Base-by-base conservation (phyloP, 768 basidiomycete species). In the Cytidiella melzeri region DNA sequence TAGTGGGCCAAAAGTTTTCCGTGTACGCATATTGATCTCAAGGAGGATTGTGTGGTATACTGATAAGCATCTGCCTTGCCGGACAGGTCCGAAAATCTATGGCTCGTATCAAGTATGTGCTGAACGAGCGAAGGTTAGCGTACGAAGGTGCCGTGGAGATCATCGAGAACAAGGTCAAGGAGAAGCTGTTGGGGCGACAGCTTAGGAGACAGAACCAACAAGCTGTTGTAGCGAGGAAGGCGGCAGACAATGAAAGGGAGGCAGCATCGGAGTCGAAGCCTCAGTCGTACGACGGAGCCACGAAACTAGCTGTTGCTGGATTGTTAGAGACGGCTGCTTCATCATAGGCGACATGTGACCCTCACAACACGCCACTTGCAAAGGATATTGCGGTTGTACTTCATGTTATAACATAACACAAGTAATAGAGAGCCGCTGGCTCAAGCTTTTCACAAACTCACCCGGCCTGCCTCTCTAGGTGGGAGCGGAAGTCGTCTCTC, bases 101-200 rank as follows among this genome's bases (percentile, higher is more conserved):
- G 92, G 92, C 90, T n/a, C 83, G 91, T 18, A 92, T 98, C 66
- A 98, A 98, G 66, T 82, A 79, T 51, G 83, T 97, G 19, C 72
- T 97, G 43, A 92, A 92, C 61, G 94, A 98, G 63, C 84, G 96
- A 28, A 77, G 93, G 40, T 64, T 91, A 20, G 91, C 90, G 7
- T 87, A 92, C 53, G 80, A 88, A 53, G 80, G 84, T 10, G 90
- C 90, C 7, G 52, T 62, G 28, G 51, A 61, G 47, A 60, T 63
- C 24, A 52, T 58, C 41, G 52, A 56, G 40, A 53, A 59, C 47
- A 48, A 61, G 48, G 41, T 47, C 25, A 47, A 58, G 34, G 13
- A 45, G 20, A 20, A 51, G 19, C 41, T 60, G 21, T 26, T 41
- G 3, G 26, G 13, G 2, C 24, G 53, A 40, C 41, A 45, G 40